Conservation (phyloP, 495 filamentous ascomycete species). For the Penicillium canariense region DNA sequence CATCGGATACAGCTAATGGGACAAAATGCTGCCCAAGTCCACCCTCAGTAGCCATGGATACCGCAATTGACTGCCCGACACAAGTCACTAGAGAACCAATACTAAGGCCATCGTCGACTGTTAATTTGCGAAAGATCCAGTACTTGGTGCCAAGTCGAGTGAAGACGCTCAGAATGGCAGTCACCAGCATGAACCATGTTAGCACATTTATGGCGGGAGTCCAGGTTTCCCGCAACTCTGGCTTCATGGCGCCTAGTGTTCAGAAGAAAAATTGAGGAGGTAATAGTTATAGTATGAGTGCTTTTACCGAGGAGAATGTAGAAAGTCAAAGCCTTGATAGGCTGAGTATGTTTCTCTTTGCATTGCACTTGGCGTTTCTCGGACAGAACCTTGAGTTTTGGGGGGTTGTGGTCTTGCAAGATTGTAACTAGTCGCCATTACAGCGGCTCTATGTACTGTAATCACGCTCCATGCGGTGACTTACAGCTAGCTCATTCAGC, state of each 20-base stretch:
- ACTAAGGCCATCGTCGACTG: conserved; percentile 23
- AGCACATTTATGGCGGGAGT: conserved; percentile 18
- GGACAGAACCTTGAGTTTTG: not conserved
- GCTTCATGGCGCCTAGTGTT: conserved; percentile 1
- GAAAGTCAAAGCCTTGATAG: not conserved
- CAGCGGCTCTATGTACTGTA: not conserved
- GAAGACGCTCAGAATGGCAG: conserved; percentile 16
- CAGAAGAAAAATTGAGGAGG: not conserved
- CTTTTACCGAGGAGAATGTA: not conserved
- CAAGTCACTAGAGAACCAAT: conserved; percentile 36
- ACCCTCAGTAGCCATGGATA: conserved; percentile 22
- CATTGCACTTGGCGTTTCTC: not conserved
- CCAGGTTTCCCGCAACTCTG: conserved; percentile 18
- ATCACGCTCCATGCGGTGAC: not conserved
- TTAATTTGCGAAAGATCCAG: conserved; percentile 17
- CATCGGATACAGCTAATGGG: conserved; percentile 6
- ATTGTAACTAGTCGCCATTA: not conserved
- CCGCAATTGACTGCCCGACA: conserved; percentile 25
- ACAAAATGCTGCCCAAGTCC: conserved; percentile 24
- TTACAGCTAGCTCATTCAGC: not conserved
- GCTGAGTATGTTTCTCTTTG: not conserved
- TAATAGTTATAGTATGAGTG: not conserved
- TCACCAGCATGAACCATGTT: conserved; percentile 21
- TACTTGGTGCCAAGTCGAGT: conserved; percentile 19
- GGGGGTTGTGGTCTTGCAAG: not conserved